Evolutionary conservation across 2,329 filamentous ascomycete genomes (phyloP), one percentile per base, ranked within the genome.

Genomic region (Aspergillus candidus): DNA sequence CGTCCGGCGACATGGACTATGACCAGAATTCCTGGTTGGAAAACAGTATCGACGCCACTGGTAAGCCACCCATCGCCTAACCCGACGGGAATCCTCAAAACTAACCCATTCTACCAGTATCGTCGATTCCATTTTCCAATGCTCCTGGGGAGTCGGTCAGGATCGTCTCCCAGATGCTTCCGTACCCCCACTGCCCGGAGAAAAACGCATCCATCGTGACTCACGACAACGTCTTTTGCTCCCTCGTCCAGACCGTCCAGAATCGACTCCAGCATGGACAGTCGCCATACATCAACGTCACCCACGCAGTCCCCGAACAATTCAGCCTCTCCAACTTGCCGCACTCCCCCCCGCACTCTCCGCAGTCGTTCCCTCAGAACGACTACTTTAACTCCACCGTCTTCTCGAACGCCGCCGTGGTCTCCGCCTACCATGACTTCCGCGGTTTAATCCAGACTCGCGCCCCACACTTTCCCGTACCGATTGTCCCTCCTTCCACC

Each of bases 381-480:
- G 78, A 81, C 46, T 83, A 83, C 59, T 83, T 84, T 60, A 79
- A 75, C 36, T 70, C 66, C 40, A 80, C 76, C 32, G 70, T 82
- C 14, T 83, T 82, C 55, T 77, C 80, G 46, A 80, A 74, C 55
- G 80, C 79, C 2, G 79, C 81, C 7, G 72, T 74, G 0, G 77
- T 81, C 4, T 71, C 74, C 4, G 75, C 78, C 35, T 80, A 80
- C 58, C 75, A 79, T 51, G 71, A 77, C 48, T 73, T 77, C 48
- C 69, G 71, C 5, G 69, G 73, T 13, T 60, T 74, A 4, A 70
- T 74, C 7, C 59, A 59, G 41, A 48, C 55, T 11, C 58, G 59
- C n/a, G 41, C 59, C 33, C 50, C 63, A n/a, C 70, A 74, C 35
- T 75, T 72, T 11, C 78, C 78, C 10, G 68, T 73, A 43, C 78